Evolutionary conservation across 1,284 basidiomycete species (phyloP).

Genomic region (Athelia sp.): DNA sequence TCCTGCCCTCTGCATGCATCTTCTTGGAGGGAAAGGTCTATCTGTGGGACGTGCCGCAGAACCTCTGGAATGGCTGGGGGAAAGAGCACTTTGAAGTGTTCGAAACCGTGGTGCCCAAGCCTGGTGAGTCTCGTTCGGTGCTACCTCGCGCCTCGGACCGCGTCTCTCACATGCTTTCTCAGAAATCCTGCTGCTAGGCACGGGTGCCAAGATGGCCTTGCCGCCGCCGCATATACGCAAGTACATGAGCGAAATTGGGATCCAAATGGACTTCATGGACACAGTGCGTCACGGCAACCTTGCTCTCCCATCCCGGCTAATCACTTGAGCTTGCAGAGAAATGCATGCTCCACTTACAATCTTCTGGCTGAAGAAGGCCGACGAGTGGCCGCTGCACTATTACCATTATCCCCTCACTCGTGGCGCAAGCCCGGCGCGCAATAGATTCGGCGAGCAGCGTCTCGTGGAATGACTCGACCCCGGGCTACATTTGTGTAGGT

Average conservation of each 20-base stretch:
- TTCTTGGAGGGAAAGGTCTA: conserved; percentile 86
- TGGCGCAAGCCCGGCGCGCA: conserved; percentile 29
- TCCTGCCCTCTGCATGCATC: conserved; percentile 74
- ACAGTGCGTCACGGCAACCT: conserved; percentile 54
- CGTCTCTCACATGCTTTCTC: conserved; percentile 1
- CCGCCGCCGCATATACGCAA: conserved; percentile 67
- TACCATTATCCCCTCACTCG: conserved; percentile 52
- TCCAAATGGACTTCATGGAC: conserved; percentile 93
- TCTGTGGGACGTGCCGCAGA: conserved; percentile 82
- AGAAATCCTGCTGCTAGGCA: conserved; percentile 92
- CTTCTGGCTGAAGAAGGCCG: conserved; percentile 89
- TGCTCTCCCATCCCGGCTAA: background rate
- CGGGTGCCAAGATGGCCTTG: conserved; percentile 69
- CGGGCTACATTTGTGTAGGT: background rate
- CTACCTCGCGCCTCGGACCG: background rate
- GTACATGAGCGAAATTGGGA: conserved; percentile 74
- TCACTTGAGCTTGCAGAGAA: conserved; percentile 50
- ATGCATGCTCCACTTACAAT: conserved; percentile 94
- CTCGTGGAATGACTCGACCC: too few species aligned
- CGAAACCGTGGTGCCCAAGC: conserved; percentile 77
- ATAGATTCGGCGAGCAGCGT: too few species aligned
- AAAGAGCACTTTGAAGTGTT: conserved; percentile 76
- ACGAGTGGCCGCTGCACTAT: conserved; percentile 83
- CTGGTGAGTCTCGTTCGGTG: conserved; percentile 54
- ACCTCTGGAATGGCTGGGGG: conserved; percentile 62